phyloP scores from a whole-genome alignment of 345 rosid species.

The Sonneratia alba region DNA sequence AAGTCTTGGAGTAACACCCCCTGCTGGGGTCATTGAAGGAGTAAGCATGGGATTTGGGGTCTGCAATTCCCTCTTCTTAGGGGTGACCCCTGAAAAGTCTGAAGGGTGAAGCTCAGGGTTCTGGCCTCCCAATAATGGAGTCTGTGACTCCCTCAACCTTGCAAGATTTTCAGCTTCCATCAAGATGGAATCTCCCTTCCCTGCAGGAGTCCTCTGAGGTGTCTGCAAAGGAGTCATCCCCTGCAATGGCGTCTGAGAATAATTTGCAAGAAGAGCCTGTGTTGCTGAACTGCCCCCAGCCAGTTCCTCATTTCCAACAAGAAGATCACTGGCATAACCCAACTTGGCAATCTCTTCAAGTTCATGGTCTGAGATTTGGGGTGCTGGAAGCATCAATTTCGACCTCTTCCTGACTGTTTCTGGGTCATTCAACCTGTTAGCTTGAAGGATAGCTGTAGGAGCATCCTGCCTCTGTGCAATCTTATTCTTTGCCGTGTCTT shows the following conservation, averaged over 20 bases:
- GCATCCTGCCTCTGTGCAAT: conserved; percentile 95
- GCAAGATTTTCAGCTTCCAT: conserved; percentile 99
- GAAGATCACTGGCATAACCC: conserved; percentile 93
- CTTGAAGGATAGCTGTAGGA: conserved; percentile 88
- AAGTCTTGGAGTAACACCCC: conserved; percentile 70
- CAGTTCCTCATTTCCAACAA: conserved; percentile 76
- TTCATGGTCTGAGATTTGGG: conserved; percentile 93
- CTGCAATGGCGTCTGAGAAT: conserved; percentile 73
- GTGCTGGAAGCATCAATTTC: conserved; percentile 94
- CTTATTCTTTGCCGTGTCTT: conserved; percentile 77
- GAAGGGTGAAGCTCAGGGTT: conserved; percentile 99
- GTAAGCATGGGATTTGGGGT: conserved; percentile 92
- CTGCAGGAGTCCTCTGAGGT: conserved; percentile 94
- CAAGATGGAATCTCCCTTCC: conserved; percentile 95
- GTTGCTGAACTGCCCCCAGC: conserved; percentile 90
- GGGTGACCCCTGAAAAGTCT: conserved; percentile 98
- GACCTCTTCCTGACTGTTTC: conserved; percentile 94
- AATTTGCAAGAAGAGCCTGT: conserved; percentile 86
- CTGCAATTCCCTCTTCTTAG: conserved; percentile 73
- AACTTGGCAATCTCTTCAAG: conserved; percentile 95
- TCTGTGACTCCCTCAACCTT: conserved; percentile 93
- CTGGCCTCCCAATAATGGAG: conserved; percentile 93
- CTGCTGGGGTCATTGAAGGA: conserved; percentile 90
- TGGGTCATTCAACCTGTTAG: conserved; percentile 95
- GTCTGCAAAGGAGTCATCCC: conserved; percentile 90